A percentile compares a stretch with the other conserved stretches of the same genome.
phyloP scores from a whole-genome alignment of 371 early-diverging fungal species.

The Syncephalastrum contaminatum region DNA sequence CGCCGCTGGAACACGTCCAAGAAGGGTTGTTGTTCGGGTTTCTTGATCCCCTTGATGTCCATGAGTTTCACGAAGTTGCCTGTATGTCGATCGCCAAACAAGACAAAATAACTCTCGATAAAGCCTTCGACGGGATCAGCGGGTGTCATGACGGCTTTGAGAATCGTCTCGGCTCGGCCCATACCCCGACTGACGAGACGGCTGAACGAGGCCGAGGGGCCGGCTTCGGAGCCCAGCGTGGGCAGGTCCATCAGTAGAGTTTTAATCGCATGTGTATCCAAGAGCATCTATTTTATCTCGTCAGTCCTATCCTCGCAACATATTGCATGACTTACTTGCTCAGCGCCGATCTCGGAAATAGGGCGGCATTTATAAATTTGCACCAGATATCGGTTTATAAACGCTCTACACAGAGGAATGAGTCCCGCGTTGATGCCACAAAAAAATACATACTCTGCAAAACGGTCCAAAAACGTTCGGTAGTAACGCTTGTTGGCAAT shows the following conservation, averaged over 20 bases:
- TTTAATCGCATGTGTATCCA: slow-evolving; percentile 91
- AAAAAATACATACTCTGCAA: slow-evolving; percentile 69
- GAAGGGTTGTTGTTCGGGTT: slow-evolving; percentile 53
- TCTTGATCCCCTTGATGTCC: slow-evolving; percentile 47
- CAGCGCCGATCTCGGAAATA: slow-evolving; percentile 86
- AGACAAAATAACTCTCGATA: slow-evolving; percentile 83
- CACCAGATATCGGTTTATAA: slow-evolving; percentile 59
- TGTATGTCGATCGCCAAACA: slow-evolving; percentile 71
- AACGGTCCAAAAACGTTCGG: slow-evolving; percentile 86
- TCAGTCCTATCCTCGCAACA: no score
- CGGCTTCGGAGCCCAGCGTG: slow-evolving; percentile 50
- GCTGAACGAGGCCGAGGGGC: slow-evolving; percentile 52
- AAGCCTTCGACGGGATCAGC: slow-evolving; percentile 81
- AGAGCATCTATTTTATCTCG: slow-evolving; percentile 55
- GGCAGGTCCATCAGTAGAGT: slow-evolving; percentile 75
- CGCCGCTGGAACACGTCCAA: slow-evolving; percentile 57
- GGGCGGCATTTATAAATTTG: slow-evolving; percentile 75
- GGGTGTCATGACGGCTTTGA: slow-evolving; percentile 90
- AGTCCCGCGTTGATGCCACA: no score
- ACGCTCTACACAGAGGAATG: slow-evolving; percentile 39
- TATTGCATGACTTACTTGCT: slow-evolving; percentile 54
- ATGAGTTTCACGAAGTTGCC: slow-evolving; percentile 54
- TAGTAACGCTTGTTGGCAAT: slow-evolving; percentile 77
- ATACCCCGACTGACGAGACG: slow-evolving; percentile 83
- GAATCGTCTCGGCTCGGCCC: slow-evolving; percentile 75